Evolutionary conservation across 768 basidiomycete genomes (phyloP), one percentile per base, ranked within the genome.

Genomic region (Suillus weaverae): DNA sequence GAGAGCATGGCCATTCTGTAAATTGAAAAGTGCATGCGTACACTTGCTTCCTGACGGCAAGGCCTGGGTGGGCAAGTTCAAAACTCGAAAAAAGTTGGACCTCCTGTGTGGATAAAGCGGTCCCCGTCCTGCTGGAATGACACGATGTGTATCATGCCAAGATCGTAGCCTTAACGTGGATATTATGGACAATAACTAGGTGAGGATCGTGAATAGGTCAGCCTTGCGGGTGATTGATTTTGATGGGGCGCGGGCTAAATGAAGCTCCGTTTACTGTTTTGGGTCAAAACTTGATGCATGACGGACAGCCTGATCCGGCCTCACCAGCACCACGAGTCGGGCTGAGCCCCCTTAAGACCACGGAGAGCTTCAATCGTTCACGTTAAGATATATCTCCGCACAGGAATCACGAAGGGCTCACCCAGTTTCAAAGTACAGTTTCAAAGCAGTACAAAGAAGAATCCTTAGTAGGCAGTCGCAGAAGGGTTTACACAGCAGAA

Each of bases 281-380:
- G 57, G 57, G 11, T 59, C 39, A 10, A 51, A 8, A 54, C 32
- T 54, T 20, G 53, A 59, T 59, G 51, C 30, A 53, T 10, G 32
- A 32, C 8, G 57, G 39, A 59, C 26, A 39, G 57, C 26, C 57
- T 32, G 41, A 43, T 59, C 26, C 57, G 18, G 30, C 57, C 57
- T 41, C 57, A 38, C 57, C 57, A 59, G 10, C 6, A 59, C 57
- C 57, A 59, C 39, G 57, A 59, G 57, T 59, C 39, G 18, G 55
- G 18, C 11, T 59, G 57, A 59, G 26, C 57, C 57, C 10, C 57
- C 26, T 59, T 59, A 59, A 59, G 30, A 59, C 39, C 57, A 59
- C 39, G 57, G 39, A 30, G 39, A 41, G 26, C 57, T 32, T 59
- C 26, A 11, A 38, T 59, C 18, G 10, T 59, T 41, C 39, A 20